A percentile compares a stretch with the other conserved stretches of the same genome.
Conservation (phyloP, 2,329 filamentous ascomycete genomes). For the Plectosphaerella sp. region DNA sequence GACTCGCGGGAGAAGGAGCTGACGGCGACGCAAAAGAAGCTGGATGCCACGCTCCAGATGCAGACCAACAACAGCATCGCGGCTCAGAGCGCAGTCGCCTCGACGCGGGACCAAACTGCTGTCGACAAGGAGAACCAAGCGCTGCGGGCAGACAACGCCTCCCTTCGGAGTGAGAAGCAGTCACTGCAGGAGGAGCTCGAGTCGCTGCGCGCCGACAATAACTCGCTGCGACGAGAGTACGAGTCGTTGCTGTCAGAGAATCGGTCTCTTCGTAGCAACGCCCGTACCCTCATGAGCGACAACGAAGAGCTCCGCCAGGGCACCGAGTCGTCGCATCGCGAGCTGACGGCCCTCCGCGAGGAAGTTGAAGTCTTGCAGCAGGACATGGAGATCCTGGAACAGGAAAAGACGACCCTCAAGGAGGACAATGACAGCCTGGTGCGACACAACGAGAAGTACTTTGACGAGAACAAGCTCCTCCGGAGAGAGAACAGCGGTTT, state of each 20-base stretch:
- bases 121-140: constrained; percentile 35
- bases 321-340: constrained; percentile 32
- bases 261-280: constrained; percentile 35
- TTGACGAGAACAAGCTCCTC: constrained; percentile 46
- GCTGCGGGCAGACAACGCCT: constrained; percentile 35
- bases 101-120: constrained; percentile 29
- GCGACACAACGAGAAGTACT: constrained; percentile 51
- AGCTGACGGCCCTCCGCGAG: constrained; percentile 34
- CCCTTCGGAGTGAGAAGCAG: constrained; percentile 27
- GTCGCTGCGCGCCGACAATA: constrained; percentile 36
- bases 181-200: constrained; percentile 33
- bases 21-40: constrained; percentile 34
- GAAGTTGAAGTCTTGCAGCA: constrained; percentile 34
- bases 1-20: constrained; percentile 36
- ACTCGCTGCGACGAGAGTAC: constrained; percentile 34
- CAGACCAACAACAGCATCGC: constrained; percentile 26
- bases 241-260: constrained; percentile 40
- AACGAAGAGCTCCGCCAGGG: constrained; percentile 39
- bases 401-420: constrained; percentile 40
- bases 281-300: constrained; percentile 35
- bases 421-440: constrained; percentile 49
- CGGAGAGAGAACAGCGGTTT: constrained; percentile 43
- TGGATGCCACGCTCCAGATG: constrained; percentile 34
- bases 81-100: constrained; percentile 15
- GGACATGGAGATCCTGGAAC: constrained; percentile 30